A percentile compares a stretch with the other conserved stretches of the same genome.
These are phyloP conservation scores for Pythium aquatile DNA, from an alignment of 352 stramenopile species.

Conservation along the genomic window DNA sequence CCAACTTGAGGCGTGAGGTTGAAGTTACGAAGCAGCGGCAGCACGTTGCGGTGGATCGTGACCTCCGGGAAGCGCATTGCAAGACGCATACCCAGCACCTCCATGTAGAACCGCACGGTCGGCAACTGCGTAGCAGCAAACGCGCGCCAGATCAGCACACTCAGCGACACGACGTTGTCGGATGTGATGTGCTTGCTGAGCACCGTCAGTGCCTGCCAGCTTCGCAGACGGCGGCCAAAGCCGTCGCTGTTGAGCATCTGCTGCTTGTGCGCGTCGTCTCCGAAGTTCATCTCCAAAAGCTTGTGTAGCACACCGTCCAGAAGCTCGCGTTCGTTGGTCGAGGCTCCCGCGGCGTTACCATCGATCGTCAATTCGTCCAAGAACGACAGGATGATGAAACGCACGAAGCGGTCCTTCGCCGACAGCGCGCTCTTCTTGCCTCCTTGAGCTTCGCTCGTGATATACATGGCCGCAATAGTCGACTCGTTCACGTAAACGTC, in stretches of 20 bases:
- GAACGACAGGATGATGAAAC: constrained; percentile 65
- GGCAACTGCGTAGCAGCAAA: constrained; percentile 65
- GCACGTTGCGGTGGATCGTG: constrained; percentile 39
- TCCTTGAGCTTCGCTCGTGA: neutral
- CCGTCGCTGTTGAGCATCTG: constrained; percentile 86
- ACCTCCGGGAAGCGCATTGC: constrained; percentile 44
- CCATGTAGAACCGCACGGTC: constrained; percentile 78
- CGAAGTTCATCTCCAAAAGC: constrained; percentile 48
- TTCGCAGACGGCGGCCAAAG: constrained; percentile 73
- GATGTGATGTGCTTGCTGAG: constrained; percentile 48
- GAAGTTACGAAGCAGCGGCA: constrained; percentile 62
- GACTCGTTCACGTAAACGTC: constrained; percentile 45
- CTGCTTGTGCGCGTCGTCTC: constrained; percentile 65
- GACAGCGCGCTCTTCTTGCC: constrained; percentile 29
- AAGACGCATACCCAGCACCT: constrained; percentile 78
- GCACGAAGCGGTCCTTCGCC: constrained; percentile 66
- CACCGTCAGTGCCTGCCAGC: constrained; percentile 79
- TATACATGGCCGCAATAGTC: neutral
- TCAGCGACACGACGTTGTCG: constrained; percentile 29
- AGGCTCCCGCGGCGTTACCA: neutral
- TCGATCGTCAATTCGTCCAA: constrained; percentile 38
- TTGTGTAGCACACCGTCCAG: constrained; percentile 18
- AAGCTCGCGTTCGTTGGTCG: constrained; percentile 11
- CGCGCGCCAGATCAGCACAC: constrained; percentile 41
- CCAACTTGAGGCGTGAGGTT: constrained; percentile 76